Conservation (phyloP, 2,329 filamentous ascomycete genomes). For the Verticillium klebahnii region DNA sequence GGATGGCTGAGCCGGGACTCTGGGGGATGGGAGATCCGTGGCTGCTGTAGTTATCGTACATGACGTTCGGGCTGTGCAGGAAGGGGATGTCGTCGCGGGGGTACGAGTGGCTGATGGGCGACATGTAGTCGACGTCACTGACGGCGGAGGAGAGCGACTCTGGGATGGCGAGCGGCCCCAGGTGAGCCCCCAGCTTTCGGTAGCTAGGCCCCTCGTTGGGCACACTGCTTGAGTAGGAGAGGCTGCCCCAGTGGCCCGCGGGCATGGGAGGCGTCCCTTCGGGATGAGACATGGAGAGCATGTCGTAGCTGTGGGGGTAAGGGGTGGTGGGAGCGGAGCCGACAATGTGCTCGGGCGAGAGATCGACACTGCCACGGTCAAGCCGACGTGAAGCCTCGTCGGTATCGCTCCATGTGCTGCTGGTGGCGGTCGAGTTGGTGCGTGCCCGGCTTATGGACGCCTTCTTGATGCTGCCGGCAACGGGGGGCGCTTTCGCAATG, state of each 20-base stretch:
- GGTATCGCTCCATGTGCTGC: constrained; percentile 32
- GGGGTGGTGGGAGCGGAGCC: constrained; percentile 41
- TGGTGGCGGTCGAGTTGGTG: constrained; percentile 37
- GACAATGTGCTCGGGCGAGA: constrained; percentile 26
- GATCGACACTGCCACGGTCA: constrained; percentile 31
- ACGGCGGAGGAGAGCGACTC: constrained; percentile 51
- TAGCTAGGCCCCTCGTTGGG: constrained; percentile 36
- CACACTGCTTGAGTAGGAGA: constrained; percentile 39
- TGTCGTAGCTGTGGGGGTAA: constrained; percentile 38
- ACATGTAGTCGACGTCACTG: constrained; percentile 59
- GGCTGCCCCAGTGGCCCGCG: constrained; percentile 36
- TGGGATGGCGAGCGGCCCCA: constrained; percentile 36
- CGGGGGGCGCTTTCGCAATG: constrained; percentile 56
- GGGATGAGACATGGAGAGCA: constrained; percentile 45
- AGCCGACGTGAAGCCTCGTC: constrained; percentile 29
- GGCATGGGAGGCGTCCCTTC: constrained; percentile 35
- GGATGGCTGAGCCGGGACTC: constrained; percentile 50
- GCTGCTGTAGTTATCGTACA: constrained; percentile 52
- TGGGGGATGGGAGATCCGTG: constrained; percentile 51
- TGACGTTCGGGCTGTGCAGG: constrained; percentile 44
- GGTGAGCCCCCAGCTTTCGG: constrained; percentile 33
- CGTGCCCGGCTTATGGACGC: constrained; percentile 35
- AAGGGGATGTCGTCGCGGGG: constrained; percentile 47
- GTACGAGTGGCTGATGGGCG: constrained; percentile 53
- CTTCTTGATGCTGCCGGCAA: constrained; percentile 46